Conservation (phyloP, 2,329 filamentous ascomycete genomes). For the Talaromyces sp. region DNA sequence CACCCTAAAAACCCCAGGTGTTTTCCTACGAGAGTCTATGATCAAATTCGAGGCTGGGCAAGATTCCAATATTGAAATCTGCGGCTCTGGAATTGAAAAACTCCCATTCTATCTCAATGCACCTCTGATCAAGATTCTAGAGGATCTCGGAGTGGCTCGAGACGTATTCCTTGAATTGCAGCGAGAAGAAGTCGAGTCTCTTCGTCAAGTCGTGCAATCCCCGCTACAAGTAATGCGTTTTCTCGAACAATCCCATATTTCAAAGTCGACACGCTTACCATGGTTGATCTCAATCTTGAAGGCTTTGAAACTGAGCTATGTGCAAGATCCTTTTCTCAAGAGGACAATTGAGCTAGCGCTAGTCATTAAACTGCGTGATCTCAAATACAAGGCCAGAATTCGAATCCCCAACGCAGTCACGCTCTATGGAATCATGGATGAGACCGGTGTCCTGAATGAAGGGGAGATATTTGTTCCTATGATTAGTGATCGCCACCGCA, state of each 20-base stretch:
- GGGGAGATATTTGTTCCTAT: conserved; percentile 64
- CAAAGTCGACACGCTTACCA: conserved; percentile 55
- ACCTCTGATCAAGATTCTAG: conserved; percentile 78
- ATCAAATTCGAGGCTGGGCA: conserved; percentile 56
- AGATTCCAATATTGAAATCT: conserved; percentile 21
- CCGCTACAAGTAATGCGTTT: conserved; percentile 60
- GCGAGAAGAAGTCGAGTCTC: conserved; percentile 52
- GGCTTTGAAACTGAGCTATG: conserved; percentile 59
- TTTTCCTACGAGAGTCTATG: conserved; percentile 70
- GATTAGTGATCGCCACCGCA: conserved; percentile 33
- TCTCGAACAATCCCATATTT: conserved; percentile 58
- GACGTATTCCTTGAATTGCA: conserved; percentile 63
- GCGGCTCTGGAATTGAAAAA: conserved; percentile 59
- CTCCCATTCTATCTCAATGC: conserved; percentile 69
- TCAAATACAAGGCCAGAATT: conserved; percentile 77
- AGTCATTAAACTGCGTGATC: conserved; percentile 62
- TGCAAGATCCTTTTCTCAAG: conserved; percentile 64
- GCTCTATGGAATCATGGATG: conserved; percentile 78
- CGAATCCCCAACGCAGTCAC: conserved; percentile 66
- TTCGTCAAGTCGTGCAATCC: conserved; percentile 57
- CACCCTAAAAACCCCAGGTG: conserved; percentile 50
- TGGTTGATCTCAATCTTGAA: conserved; percentile 56
- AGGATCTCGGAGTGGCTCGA: conserved; percentile 62
- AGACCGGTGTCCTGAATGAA: conserved; percentile 63
- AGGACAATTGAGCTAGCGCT: conserved; percentile 65